These are phyloP conservation scores for Calonectria honghensis DNA, from an alignment of 2,329 filamentous ascomycete genomes.

Conservation along the genomic window DNA sequence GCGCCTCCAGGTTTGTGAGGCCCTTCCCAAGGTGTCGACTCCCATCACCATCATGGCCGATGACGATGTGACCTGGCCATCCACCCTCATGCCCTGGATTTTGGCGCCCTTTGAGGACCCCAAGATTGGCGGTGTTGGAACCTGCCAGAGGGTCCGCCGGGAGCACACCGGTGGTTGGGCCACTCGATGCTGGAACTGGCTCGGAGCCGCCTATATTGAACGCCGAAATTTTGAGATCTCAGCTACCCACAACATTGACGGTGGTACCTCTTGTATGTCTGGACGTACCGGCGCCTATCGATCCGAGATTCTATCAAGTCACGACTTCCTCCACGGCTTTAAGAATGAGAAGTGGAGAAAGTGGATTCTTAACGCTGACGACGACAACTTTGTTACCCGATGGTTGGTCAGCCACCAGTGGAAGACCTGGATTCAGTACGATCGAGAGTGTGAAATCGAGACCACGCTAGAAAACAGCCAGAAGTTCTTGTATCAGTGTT, in stretches of 20 bases:
- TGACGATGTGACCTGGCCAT: conserved; percentile 95
- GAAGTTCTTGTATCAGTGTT: conserved; percentile 94
- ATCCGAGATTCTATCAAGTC: conserved; percentile 89
- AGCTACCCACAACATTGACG: conserved; percentile 94
- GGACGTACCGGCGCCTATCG: conserved; percentile 95
- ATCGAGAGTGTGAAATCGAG: conserved; percentile 91
- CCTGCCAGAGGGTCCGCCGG: conserved; percentile 89
- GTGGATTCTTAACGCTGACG: conserved; percentile 94
- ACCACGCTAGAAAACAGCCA: conserved; percentile 93
- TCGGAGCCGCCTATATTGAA: conserved; percentile 94
- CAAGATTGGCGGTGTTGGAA: conserved; percentile 91
- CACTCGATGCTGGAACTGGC: conserved; percentile 86
- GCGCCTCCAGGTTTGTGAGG: conserved; percentile 92
- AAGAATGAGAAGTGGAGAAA: conserved; percentile 92
- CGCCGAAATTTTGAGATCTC: conserved; percentile 97
- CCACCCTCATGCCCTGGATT: conserved; percentile 91
- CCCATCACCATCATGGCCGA: conserved; percentile 94
- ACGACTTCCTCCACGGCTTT: conserved; percentile 90
- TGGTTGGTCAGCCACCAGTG: conserved; percentile 95
- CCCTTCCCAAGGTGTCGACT: conserved; percentile 89
- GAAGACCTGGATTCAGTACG: conserved; percentile 97
- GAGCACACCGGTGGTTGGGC: conserved; percentile 75
- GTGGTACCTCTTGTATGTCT: conserved; percentile 97
- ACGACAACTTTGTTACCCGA: conserved; percentile 98
- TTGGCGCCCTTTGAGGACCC: conserved; percentile 92